Evolutionary conservation across 805 yeast species (phyloP).

Genomic region (Debaryomyces castellii): DNA sequence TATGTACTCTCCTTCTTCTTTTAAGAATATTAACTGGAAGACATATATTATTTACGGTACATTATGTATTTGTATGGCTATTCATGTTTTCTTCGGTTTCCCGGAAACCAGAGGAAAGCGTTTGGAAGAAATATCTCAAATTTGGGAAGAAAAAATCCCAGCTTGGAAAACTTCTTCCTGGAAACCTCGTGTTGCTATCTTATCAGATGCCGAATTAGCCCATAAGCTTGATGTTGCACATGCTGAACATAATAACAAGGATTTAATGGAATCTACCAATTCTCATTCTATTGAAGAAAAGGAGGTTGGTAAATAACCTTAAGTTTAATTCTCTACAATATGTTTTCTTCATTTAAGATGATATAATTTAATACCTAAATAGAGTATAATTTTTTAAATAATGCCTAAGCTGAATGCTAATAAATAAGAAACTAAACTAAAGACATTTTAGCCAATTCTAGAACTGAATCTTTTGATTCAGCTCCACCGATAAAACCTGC

Average conservation of each 20-base stretch:
- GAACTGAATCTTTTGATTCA: slow-evolving; percentile 71
- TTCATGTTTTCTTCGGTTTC: slow-evolving; percentile 50
- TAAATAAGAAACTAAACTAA: slow-evolving; percentile 10
- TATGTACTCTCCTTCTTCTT: slow-evolving; percentile 58
- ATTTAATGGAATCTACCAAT: slow-evolving; percentile 14
- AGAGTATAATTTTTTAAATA: neutral
- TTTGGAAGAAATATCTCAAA: slow-evolving; percentile 55
- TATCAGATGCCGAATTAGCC: slow-evolving; percentile 39
- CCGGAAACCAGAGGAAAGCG: slow-evolving; percentile 65
- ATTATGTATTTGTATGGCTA: slow-evolving; percentile 45
- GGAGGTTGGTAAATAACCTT: slow-evolving; percentile 1
- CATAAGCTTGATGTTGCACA: slow-evolving; percentile 35
- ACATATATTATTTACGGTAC: slow-evolving; percentile 49
- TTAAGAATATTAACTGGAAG: slow-evolving; percentile 45
- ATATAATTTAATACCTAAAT: neutral
- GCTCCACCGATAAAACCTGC: slow-evolving; percentile 98
- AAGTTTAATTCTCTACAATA: neutral
- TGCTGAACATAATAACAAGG: slow-evolving; percentile 26
- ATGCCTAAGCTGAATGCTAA: too few species aligned
- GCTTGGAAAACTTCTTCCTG: slow-evolving; percentile 41
- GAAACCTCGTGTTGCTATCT: slow-evolving; percentile 38
- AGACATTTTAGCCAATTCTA: slow-evolving; percentile 61
- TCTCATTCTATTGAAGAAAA: slow-evolving; percentile 10
- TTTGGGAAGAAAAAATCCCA: slow-evolving; percentile 44
- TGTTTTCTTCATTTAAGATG: neutral